phyloP scores from a whole-genome alignment of 2,329 filamentous ascomycete genomes.

The Rutstroemia sp. region DNA sequence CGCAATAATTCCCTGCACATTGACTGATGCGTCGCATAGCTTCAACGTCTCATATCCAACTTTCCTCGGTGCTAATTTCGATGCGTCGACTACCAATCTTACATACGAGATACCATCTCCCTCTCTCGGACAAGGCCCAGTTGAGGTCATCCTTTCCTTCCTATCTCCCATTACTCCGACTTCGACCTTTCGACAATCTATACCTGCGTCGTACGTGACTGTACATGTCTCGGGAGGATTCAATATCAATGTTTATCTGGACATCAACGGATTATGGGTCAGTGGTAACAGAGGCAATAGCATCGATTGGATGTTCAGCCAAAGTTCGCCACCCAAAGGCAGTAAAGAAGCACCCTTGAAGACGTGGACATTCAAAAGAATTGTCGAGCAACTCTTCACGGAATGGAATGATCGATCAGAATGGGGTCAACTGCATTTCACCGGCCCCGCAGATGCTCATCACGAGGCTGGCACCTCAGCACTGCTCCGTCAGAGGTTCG shows the following conservation, averaged over 20 bases:
- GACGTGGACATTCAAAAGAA: constrained; percentile 57
- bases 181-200: constrained; percentile 27
- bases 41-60: constrained; percentile 51
- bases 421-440: constrained; percentile 78
- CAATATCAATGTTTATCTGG: constrained; percentile 57
- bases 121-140: constrained; percentile 30
- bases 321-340: constrained; percentile 34
- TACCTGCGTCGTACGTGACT: constrained; percentile 71
- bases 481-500: constrained; percentile 60
- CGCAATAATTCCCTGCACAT: background rate
- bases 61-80: constrained; percentile 56
- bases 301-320: constrained; percentile 61
- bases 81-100: constrained; percentile 64
- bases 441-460: constrained; percentile 57
- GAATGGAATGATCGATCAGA: constrained; percentile 69
- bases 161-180: constrained; percentile 30
- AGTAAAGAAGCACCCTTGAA: constrained; percentile 41
- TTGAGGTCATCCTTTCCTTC: constrained; percentile 54
- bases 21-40: constrained; percentile 27
- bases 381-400: constrained; percentile 61
- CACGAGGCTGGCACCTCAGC: constrained; percentile 67
- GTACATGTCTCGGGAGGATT: constrained; percentile 61
- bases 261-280: constrained; percentile 73
- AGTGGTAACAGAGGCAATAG: constrained; percentile 64
- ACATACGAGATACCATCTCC: constrained; percentile 52